Percentiles rank a stretch among this genome's conserved stretches.
phyloP scores from a whole-genome alignment of 176 grass and related monocot species.

The Oryza coarctata region DNA sequence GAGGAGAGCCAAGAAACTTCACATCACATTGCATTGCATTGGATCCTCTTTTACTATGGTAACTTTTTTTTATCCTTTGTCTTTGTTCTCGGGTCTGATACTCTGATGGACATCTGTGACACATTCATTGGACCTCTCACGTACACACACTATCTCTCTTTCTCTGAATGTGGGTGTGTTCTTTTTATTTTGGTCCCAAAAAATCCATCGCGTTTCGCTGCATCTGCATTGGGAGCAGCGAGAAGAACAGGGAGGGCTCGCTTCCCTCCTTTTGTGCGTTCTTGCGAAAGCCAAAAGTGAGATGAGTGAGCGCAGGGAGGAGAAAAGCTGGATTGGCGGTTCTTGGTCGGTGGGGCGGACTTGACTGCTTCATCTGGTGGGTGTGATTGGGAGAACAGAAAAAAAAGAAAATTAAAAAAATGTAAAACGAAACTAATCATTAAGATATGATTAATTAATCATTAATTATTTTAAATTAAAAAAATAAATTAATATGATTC shows the following conservation, averaged over 20 bases:
- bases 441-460: too few relatives aligned
- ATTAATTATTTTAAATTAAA: too few relatives aligned
- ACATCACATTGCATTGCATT: conserved; percentile 4
- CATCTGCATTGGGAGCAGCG: conserved; percentile 10
- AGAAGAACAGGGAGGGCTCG: not conserved
- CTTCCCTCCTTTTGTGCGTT: conserved; percentile 16
- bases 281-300: conserved; percentile 29
- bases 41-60: conserved; percentile 35
- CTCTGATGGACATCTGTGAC: conserved; percentile 9
- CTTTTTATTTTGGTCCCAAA: not conserved
- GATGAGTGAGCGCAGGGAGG: not conserved
- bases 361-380: not conserved
- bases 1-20: too few relatives aligned
- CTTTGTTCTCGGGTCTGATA: not conserved
- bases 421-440: too few relatives aligned
- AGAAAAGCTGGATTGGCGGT: conserved; percentile 23
- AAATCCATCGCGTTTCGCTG: conserved; percentile 1
- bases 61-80: conserved; percentile 20
- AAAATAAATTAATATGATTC: too few relatives aligned
- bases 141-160: not conserved
- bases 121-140: conserved; percentile 1
- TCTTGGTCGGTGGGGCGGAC: not conserved
- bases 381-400: too few relatives aligned
- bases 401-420: too few relatives aligned
- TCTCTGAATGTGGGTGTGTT: not conserved